Percentiles rank a stretch among this genome's conserved stretches.
These are phyloP conservation scores for Lachancea lanzarotensis DNA, from an alignment of 805 yeast genomes.

Conservation along the genomic window DNA sequence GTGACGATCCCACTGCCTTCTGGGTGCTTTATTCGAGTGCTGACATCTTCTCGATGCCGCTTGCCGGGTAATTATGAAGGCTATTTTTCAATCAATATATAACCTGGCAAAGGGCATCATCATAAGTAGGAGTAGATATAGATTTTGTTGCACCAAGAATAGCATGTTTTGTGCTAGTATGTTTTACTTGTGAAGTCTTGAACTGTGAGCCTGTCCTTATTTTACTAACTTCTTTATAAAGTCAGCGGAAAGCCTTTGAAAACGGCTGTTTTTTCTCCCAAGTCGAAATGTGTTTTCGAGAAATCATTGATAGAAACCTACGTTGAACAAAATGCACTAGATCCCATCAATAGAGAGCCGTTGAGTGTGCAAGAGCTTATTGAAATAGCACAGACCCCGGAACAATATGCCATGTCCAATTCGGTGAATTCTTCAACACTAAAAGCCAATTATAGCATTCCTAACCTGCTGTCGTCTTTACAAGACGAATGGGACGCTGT, in stretches of 20 bases:
- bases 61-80: not conserved
- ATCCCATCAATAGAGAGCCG: conserved; percentile 68
- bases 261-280: conserved; percentile 73
- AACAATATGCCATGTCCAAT: conserved; percentile 21
- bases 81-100: not conserved
- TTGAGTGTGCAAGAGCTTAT: conserved; percentile 54
- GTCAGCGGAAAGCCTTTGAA: conserved; percentile 66
- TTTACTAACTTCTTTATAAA: conserved; percentile 4
- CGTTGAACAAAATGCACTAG: conserved; percentile 57
- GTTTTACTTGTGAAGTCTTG: not conserved
- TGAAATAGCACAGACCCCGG: conserved; percentile 30
- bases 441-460: conserved; percentile 47
- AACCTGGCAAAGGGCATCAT: conserved; percentile 1
- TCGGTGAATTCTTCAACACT: conserved; percentile 40
- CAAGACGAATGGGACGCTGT: conserved; percentile 90
- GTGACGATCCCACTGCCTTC: no score
- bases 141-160: not conserved
- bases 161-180: conserved; percentile 29
- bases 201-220: not conserved
- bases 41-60: not conserved
- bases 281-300: conserved; percentile 68
- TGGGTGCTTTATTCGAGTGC: no score
- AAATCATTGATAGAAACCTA: conserved; percentile 52
- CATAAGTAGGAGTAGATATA: not conserved
- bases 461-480: conserved; percentile 63